Evolutionary conservation across 257 asterid species (phyloP), one percentile per base, ranked within the genome.

Genomic region (Solanum stenotomum): DNA sequence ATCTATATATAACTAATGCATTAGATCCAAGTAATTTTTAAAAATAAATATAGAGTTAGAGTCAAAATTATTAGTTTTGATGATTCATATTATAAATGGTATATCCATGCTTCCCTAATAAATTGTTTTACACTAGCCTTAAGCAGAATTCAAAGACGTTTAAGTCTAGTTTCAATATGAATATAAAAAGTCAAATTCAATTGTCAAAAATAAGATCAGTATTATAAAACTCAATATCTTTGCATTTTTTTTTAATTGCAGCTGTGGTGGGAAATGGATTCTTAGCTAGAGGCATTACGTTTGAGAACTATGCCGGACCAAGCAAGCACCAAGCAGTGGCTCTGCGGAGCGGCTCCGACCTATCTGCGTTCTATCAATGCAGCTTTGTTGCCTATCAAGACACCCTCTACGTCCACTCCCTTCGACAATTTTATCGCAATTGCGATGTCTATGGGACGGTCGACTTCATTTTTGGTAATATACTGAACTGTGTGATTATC

Each of bases 281-380:
- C 93, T 92, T 96, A 34, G 99, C 98, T 0, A 93, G 81, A 78
- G 98, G 98, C 65, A 95, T 96, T 29, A 93, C 96, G 22, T 93
- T 96, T 87, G 99, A 96, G 76, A 96, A 95, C 91, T 95, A 91
- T 88, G 99, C 99, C 6, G 99, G 99, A 0, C 97, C 99, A 1
- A 91, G 92, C 92, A 95, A 95, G 44, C 97, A 95, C 95, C 99
- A 96, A 68, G 99, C 99, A 2, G 99, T 96, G n/a, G 99, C 99
- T 1, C 90, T 96, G 29, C 92, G 99, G 83, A 93, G 96, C 89
- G 93, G 99, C 75, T 92, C 98, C 46, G 99, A 96, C 71, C 92
- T 96, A 90, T 95, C 98, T 0, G 96, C 90, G 10, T 96, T 96
- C 93, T 95, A 94, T 85, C 92, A 90, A 12, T 96, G 99, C 90